phyloP scores from a whole-genome alignment of 768 basidiomycete species.

The Ramaria sp. region DNA sequence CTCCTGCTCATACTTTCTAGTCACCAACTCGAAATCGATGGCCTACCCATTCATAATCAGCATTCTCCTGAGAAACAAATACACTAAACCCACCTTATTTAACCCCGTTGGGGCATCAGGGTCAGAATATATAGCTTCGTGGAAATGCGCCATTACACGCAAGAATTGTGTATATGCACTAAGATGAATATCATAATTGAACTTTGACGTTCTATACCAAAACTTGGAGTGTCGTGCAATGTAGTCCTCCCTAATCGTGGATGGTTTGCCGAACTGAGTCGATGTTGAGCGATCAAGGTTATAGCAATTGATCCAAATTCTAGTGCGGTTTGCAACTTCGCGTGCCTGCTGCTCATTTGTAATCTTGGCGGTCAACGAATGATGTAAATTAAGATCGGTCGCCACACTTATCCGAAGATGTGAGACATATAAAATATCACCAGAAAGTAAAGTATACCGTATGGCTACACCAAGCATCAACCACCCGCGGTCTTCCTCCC shows the following conservation, averaged over 20 bases:
- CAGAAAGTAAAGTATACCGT: slow-evolving; percentile 33
- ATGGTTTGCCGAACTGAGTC: slow-evolving; percentile 80
- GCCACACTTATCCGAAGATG: slow-evolving; percentile 50
- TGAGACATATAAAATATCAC: not conserved
- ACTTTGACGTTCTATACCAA: slow-evolving; percentile 23
- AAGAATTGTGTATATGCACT: not conserved
- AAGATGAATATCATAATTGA: slow-evolving; percentile 2
- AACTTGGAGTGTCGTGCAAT: slow-evolving; percentile 34
- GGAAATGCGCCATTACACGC: slow-evolving; percentile 22
- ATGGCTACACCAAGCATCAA: slow-evolving; percentile 84
- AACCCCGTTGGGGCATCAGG: slow-evolving; percentile 61
- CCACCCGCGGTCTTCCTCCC: slow-evolving; percentile 90
- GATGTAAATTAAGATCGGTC: slow-evolving; percentile 81
- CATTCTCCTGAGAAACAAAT: not conserved
- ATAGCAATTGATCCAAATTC: slow-evolving; percentile 85
- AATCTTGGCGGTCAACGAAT: slow-evolving; percentile 61
- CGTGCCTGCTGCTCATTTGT: slow-evolving; percentile 73
- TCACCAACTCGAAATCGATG: slow-evolving; percentile 5
- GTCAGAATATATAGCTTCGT: slow-evolving; percentile 36
- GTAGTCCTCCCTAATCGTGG: slow-evolving; percentile 67
- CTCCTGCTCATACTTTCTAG: slow-evolving; percentile 5
- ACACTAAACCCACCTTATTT: slow-evolving; percentile 32
- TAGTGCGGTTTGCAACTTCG: slow-evolving; percentile 81
- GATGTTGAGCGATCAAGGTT: slow-evolving; percentile 85
- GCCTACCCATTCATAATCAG: not conserved